These are phyloP conservation scores for Lachnellula subtilissima DNA, from an alignment of 2,329 filamentous ascomycete genomes.

Conservation along the genomic window DNA sequence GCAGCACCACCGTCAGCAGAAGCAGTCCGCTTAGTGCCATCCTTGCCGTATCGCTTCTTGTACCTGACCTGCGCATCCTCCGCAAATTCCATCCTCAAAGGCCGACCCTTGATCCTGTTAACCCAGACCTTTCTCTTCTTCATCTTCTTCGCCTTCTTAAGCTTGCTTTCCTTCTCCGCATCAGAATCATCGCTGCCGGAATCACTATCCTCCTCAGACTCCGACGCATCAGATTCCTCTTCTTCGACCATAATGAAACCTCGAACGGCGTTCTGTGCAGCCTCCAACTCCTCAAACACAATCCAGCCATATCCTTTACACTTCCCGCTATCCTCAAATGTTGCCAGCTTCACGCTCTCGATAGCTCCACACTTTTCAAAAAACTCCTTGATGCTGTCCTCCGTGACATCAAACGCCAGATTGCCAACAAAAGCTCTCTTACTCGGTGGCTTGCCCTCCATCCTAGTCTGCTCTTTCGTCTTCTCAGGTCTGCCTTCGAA, in stretches of 20 bases:
- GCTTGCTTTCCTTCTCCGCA: conserved; percentile 28
- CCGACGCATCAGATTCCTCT: conserved; percentile 34
- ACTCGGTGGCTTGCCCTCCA: conserved; percentile 59
- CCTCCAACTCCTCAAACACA: conserved; percentile 74
- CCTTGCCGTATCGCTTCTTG: conserved; percentile 88
- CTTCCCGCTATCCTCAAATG: conserved; percentile 94
- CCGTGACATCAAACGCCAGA: conserved; percentile 73
- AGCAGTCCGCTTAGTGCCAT: conserved; percentile 42
- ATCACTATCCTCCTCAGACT: conserved; percentile 25
- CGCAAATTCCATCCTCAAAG: conserved; percentile 84
- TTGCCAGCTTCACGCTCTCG: conserved; percentile 80
- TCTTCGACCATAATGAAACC: conserved; percentile 72
- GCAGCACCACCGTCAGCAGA: not conserved
- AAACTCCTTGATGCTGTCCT: conserved; percentile 74
- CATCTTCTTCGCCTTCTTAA: conserved; percentile 48
- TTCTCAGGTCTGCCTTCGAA: conserved; percentile 86
- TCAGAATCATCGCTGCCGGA: conserved; percentile 32
- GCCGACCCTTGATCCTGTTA: conserved; percentile 74
- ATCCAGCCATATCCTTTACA: conserved; percentile 98
- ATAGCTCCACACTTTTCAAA: conserved; percentile 83
- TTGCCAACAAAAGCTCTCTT: conserved; percentile 89
- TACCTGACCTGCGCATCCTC: conserved; percentile 87
- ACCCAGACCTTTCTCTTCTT: conserved; percentile 76
- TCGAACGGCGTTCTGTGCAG: conserved; percentile 70
- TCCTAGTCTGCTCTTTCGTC: conserved; percentile 34